Conservation (phyloP, 768 basidiomycete genomes). For the Trametes coccinea region DNA sequence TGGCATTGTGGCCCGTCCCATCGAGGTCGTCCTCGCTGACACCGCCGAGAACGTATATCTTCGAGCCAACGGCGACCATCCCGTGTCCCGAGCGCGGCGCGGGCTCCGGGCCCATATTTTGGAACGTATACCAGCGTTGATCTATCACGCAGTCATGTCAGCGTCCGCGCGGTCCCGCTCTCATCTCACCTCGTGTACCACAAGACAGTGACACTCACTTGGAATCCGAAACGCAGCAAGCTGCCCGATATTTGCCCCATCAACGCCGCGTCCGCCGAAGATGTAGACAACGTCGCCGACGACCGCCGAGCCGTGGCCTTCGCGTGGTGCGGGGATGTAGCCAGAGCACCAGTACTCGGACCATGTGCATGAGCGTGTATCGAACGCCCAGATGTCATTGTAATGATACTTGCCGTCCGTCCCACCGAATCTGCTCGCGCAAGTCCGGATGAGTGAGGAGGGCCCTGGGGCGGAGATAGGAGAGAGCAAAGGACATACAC, state of each 20-base stretch:
- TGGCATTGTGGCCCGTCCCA: conserved; percentile 49
- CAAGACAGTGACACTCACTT: conserved; percentile 53
- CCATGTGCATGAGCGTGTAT: conserved; percentile 76
- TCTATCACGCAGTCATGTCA: conserved; percentile 45
- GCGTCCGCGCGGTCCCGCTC: not conserved
- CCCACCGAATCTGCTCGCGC: conserved; percentile 75
- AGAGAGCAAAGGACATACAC: conserved; percentile 7
- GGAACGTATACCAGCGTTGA: conserved; percentile 98
- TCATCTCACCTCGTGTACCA: not conserved
- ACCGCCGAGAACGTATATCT: conserved; percentile 89
- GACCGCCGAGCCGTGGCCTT: conserved; percentile 91
- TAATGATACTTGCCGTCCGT: conserved; percentile 99
- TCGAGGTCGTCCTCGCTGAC: conserved; percentile 80
- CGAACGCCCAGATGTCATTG: conserved; percentile 96
- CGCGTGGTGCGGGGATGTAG: conserved; percentile 87
- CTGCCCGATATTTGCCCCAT: conserved; percentile 90
- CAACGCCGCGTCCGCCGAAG: conserved; percentile 93
- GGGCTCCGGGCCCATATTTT: conserved; percentile 97
- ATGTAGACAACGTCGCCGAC: conserved; percentile 96
- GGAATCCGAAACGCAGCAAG: conserved; percentile 93
- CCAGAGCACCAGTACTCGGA: conserved; percentile 89
- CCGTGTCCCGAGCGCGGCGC: conserved; percentile 90
- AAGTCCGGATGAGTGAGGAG: not conserved
- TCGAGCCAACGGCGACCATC: conserved; percentile 84
- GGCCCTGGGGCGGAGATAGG: not conserved